Base-by-base conservation (phyloP, 495 filamentous ascomycete species). In the Trichoderma asperelloides region DNA sequence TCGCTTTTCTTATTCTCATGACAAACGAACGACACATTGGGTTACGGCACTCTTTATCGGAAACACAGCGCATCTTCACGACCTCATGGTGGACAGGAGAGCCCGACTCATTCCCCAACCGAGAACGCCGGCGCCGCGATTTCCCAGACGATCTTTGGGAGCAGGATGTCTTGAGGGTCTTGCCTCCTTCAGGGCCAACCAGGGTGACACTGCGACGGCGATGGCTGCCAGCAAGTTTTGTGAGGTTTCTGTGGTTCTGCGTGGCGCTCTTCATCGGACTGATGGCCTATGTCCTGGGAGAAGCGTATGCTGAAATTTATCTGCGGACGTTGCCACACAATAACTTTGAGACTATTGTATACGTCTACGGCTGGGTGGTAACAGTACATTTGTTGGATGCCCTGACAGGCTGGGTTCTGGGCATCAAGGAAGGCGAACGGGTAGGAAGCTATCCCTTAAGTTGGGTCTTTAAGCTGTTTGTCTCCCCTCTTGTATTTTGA, bases 211-310 rank as follows among this genome's bases (percentile, higher is more conserved):
- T 82, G 67, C 76, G 77, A 65, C 76, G 80, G 12, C 74, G 73
- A 28, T 86, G 83, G 83, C 72, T 86, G 7, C 84, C 84, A 3
- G 84, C 84, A 33, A 85, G 83, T 71, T 88, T 87, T 69, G 78
- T 86, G 60, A 79, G 86, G 11, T 88, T 88, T 41, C 75, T 88
- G n/a, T 88, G 86, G 86, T 88, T 88, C 71, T 86, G 85, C 71
- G 73, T 80, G 40, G 85, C 85, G 2, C 74, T 88, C n/a, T 80
- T 77, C 47, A 81, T 88, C 68, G 84, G 81, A 27, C 72, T 88
- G 64, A 71, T 87, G 33, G 85, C 84, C 9, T 87, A 87, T 71
- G 81, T 87, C 5, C 77, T 87, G 65, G 86, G 86, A 69, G 86
- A 88, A 72, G 84, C 84, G n/a, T 88, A 88, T 71, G 85, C 85